Evolutionary conservation across 2,329 filamentous ascomycete genomes (phyloP).

Genomic region (Colletotrichum caudatum): DNA sequence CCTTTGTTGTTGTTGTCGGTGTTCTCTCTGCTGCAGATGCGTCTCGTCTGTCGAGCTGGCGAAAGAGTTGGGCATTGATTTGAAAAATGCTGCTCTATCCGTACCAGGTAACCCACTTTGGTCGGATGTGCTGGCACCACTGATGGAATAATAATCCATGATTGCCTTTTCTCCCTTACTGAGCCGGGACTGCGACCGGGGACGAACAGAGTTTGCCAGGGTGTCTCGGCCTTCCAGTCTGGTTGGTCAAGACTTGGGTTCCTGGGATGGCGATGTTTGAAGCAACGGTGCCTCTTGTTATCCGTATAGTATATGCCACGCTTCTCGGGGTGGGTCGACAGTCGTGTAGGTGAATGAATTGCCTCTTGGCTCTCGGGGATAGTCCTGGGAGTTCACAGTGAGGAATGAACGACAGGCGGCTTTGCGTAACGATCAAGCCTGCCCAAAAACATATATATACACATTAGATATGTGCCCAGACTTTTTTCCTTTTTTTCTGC

Average conservation of each 20-base stretch:
- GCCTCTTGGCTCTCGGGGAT: background rate
- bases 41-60: background rate
- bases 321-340: background rate
- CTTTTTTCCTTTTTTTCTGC: too few relatives aligned
- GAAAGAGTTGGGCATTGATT: background rate
- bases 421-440: background rate
- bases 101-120: slow-evolving; percentile 29
- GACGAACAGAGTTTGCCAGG: slow-evolving; percentile 20
- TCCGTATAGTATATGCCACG: too few relatives aligned
- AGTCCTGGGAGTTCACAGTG: background rate
- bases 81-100: background rate
- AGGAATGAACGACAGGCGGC: background rate
- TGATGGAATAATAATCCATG: slow-evolving; percentile 16
- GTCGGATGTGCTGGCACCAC: slow-evolving; percentile 18
- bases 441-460: background rate
- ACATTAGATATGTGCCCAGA: background rate
- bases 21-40: background rate
- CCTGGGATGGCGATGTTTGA: background rate
- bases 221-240: background rate
- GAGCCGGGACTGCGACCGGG: background rate
- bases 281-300: background rate
- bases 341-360: background rate
- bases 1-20: background rate
- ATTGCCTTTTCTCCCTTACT: background rate
- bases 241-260: background rate